phyloP scores from a whole-genome alignment of 352 stramenopile genomes.

The Globisporangium spinosum region DNA sequence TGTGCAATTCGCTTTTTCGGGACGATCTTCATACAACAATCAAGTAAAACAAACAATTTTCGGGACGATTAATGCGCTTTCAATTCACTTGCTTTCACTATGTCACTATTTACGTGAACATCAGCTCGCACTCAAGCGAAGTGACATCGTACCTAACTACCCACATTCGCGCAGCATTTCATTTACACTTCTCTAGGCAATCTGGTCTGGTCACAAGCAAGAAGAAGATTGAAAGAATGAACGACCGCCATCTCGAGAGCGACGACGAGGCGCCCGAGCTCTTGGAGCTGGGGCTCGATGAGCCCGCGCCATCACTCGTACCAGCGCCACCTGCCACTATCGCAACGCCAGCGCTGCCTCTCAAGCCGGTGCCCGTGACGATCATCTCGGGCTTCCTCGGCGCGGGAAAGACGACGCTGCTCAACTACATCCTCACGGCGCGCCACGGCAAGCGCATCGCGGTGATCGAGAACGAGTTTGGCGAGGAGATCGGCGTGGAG shows the following conservation, averaged over 20 bases:
- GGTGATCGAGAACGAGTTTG: conserved; percentile 99
- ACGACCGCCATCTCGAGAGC: background rate
- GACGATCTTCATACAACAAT: too few relatives aligned
- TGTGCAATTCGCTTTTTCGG: too few relatives aligned
- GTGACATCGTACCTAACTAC: too few relatives aligned
- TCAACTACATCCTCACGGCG: conserved; percentile 96
- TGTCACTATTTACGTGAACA: too few relatives aligned
- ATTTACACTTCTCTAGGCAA: background rate
- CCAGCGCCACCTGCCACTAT: background rate
- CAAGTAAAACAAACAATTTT: too few relatives aligned
- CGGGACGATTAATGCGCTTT: too few relatives aligned
- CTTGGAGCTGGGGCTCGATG: background rate
- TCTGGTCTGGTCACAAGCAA: background rate
- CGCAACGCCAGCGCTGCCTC: background rate
- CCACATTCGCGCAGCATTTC: too few relatives aligned
- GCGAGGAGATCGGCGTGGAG: conserved; percentile 94
- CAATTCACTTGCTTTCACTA: too few relatives aligned
- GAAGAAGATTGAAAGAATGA: too few relatives aligned
- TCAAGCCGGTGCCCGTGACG: conserved; percentile 79
- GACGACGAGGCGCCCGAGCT: conserved; percentile 6
- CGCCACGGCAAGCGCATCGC: conserved; percentile 93
- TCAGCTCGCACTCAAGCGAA: too few relatives aligned
- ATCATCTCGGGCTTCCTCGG: conserved; percentile 96
- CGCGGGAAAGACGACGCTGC: conserved; percentile 96
- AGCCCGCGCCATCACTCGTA: background rate